Base-by-base conservation (phyloP, 805 yeast genomes). In the Nakazawaea peltata region DNA sequence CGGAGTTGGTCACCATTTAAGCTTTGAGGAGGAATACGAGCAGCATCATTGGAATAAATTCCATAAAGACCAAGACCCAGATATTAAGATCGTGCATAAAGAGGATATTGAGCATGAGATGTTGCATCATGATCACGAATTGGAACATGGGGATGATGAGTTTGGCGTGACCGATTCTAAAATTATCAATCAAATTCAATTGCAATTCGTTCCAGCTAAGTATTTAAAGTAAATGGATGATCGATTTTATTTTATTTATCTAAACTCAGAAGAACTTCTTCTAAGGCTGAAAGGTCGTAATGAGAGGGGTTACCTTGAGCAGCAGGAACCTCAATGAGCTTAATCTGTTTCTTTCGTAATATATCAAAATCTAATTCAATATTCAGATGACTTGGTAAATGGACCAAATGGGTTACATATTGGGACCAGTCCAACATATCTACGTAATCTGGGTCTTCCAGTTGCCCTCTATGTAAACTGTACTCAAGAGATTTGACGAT, bases 1-100 rank as follows among this genome's bases (percentile, higher is more conserved):
- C 40, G 97, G 97, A 21, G 88, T 85, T 6, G 95, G 95, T 19
- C 96, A 88, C 51, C 96, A 88, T 59, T 80, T 87, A 24, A 95
- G 85, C 59, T 90, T 87, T 51, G 97, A 88, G 57, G 71, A 75
- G 46, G 97, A 88, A 54, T 90, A 88, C 53, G 97, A 90, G 54
- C 78, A 84, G 39, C 97, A 88, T 55, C 97, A 88, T 56, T 90
- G 97, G 97, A 72, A 78, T 41, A 65, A 86, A 58, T 79, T 69
- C 51, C 92, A 83, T 52, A 67, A 72, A 37, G 75, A 83, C 44
- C 59, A 67, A 37, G 97, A 87, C 54, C 96, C 96, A 2, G 87
- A 84, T 36, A 86, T 87, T 19, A 67, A 69, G 47, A 60, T 73
- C 17, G 81, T 83, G 34, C 97, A 87, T 53, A 81, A 79, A 43